phyloP scores from a whole-genome alignment of 345 rosid genomes.

The Atalantia buxifolia region DNA sequence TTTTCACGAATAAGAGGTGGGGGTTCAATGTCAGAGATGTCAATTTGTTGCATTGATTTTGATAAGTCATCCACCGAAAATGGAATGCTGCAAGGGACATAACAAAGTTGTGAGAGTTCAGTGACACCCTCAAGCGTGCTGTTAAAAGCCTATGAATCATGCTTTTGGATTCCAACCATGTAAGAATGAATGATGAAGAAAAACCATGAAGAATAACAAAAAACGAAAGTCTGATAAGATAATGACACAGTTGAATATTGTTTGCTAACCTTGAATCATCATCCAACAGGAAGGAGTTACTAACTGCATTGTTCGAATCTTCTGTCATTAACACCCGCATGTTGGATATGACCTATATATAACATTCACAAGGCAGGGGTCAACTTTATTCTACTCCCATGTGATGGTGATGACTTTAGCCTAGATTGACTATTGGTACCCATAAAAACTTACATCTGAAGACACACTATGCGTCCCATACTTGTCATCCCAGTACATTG shows the following conservation, averaged over 20 bases:
- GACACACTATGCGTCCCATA: constrained; percentile 91
- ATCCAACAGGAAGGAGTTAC: constrained; percentile 88
- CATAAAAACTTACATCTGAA: constrained; percentile 61
- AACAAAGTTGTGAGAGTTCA: neutral
- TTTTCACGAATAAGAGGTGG: constrained; percentile 89
- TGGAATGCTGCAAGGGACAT: constrained; percentile 67
- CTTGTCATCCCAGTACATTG: constrained; percentile 98
- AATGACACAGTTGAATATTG: neutral
- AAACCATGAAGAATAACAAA: neutral
- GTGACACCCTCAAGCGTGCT: neutral
- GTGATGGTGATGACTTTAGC: constrained; percentile 16
- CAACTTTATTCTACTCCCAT: neutral
- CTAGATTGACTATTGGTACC: constrained; percentile 18
- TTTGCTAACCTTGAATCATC: constrained; percentile 84
- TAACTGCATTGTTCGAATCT: constrained; percentile 91
- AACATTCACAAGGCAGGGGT: neutral
- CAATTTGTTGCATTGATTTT: constrained; percentile 90
- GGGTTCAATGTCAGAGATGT: constrained; percentile 80
- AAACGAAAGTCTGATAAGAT: neutral
- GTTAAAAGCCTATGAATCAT: neutral
- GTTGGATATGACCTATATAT: constrained; percentile 67
- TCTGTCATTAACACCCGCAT: constrained; percentile 97
- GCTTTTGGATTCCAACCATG: neutral
- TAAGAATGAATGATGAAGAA: neutral
- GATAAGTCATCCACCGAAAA: constrained; percentile 95